phyloP scores from a whole-genome alignment of 1,284 basidiomycete species.

The Heterobasidion irregulare region DNA sequence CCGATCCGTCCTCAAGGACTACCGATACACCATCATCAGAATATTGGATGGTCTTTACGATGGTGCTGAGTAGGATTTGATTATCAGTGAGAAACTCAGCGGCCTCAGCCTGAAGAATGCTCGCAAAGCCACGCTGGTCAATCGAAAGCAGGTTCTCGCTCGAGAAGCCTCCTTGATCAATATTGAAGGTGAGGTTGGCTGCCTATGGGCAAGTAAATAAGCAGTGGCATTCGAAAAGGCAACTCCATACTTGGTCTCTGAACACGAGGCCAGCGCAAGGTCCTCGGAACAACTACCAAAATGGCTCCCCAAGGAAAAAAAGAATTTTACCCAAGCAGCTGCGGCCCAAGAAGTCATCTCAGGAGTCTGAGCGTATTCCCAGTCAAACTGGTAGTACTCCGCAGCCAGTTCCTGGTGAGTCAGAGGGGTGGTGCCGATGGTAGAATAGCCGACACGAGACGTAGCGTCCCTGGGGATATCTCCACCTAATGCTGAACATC shows the following conservation, averaged over 20 bases:
- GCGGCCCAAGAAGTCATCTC: slow-evolving; percentile 57
- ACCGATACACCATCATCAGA: slow-evolving; percentile 35
- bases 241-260: background rate
- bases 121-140: slow-evolving; percentile 56
- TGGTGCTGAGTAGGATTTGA: slow-evolving; percentile 43
- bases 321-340: slow-evolving; percentile 40
- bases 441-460: slow-evolving; percentile 34
- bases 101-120: slow-evolving; percentile 47
- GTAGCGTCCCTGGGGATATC: slow-evolving; percentile 35
- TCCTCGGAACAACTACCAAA: background rate
- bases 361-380: slow-evolving; percentile 49
- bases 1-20: slow-evolving; percentile 33
- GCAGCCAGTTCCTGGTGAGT: slow-evolving; percentile 34
- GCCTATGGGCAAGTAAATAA: slow-evolving; percentile 25
- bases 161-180: slow-evolving; percentile 48
- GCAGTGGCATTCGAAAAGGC: background rate
- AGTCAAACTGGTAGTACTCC: slow-evolving; percentile 47
- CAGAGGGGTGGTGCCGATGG: slow-evolving; percentile 32
- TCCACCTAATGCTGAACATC: slow-evolving; percentile 21
- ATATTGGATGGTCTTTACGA: slow-evolving; percentile 42
- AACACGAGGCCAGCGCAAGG: background rate
- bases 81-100: slow-evolving; percentile 35
- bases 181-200: slow-evolving; percentile 56
- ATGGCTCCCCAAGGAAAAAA: background rate
- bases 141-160: slow-evolving; percentile 44